Evolutionary conservation across 352 stramenopile genomes (phyloP).

Genomic region (Globisporangium middletonii): DNA sequence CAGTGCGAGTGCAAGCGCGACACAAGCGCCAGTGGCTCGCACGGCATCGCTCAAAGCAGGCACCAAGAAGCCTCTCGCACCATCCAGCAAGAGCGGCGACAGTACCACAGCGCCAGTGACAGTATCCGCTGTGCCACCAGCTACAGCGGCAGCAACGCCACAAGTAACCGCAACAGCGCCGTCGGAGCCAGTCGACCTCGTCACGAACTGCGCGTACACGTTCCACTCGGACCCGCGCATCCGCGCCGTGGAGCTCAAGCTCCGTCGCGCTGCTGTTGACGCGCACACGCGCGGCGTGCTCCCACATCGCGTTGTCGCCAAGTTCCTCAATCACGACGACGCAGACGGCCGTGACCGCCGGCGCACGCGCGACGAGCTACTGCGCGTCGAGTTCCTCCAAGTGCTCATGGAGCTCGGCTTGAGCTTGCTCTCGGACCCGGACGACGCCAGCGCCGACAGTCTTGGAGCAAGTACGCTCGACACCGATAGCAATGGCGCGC

Average conservation of each 20-base stretch:
- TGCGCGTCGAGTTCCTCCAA: slow-evolving; percentile 88
- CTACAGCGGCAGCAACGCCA: not conserved
- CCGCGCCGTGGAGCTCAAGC: slow-evolving; percentile 80
- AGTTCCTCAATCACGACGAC: slow-evolving; percentile 54
- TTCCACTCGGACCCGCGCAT: slow-evolving; percentile 79
- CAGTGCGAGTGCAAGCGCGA: not conserved
- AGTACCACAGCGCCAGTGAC: not conserved
- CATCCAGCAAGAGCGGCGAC: not conserved
- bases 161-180: not conserved
- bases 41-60: slow-evolving; percentile 3
- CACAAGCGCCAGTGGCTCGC: slow-evolving; percentile 1
- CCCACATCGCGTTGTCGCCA: slow-evolving; percentile 60
- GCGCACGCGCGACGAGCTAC: slow-evolving; percentile 34
- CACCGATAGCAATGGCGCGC: not conserved
- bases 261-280: slow-evolving; percentile 64
- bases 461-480: slow-evolving; percentile 8
- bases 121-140: not conserved
- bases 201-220: slow-evolving; percentile 68
- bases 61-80: not conserved
- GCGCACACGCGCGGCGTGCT: slow-evolving; percentile 64
- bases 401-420: slow-evolving; percentile 92
- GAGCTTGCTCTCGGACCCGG: slow-evolving; percentile 51
- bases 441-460: slow-evolving; percentile 21
- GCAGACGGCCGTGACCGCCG: slow-evolving; percentile 1
- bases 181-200: not conserved